Conservation (phyloP, 495 filamentous ascomycete species). For the Penicillium taxi region DNA sequence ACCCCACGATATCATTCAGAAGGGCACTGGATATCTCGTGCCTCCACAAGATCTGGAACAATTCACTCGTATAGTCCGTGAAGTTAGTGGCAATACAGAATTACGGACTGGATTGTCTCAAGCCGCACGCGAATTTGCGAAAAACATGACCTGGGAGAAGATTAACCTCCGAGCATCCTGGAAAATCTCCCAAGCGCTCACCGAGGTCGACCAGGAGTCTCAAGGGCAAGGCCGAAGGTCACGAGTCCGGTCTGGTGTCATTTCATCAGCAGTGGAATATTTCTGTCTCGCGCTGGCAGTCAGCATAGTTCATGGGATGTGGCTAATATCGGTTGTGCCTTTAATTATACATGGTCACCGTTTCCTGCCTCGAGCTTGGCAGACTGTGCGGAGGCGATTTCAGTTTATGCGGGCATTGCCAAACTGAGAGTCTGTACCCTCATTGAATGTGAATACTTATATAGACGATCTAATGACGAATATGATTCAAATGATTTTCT, state of each 20-base stretch:
- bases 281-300: slow-evolving; percentile 20
- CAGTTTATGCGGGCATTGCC: slow-evolving; percentile 8
- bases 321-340: slow-evolving; percentile 30
- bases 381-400: slow-evolving; percentile 13
- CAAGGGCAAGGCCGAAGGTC: slow-evolving; percentile 2
- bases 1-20: slow-evolving; percentile 51
- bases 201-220: slow-evolving; percentile 21
- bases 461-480: background rate
- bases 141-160: slow-evolving; percentile 56
- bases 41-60: slow-evolving; percentile 44
- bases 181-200: slow-evolving; percentile 46
- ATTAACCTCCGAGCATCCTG: slow-evolving; percentile 54
- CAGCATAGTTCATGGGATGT: slow-evolving; percentile 25
- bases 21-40: slow-evolving; percentile 51
- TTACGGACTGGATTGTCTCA: slow-evolving; percentile 31
- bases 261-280: slow-evolving; percentile 17
- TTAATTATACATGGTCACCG: slow-evolving; percentile 29
- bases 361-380: slow-evolving; percentile 20
- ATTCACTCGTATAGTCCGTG: slow-evolving; percentile 41
- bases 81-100: slow-evolving; percentile 29
- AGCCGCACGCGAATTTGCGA: slow-evolving; percentile 42
- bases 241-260: slow-evolving; percentile 4
- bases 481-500: slow-evolving; percentile 1
- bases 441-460: background rate
- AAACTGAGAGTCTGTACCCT: slow-evolving; percentile 2